phyloP scores from a whole-genome alignment of 2,329 filamentous ascomycete species.

The Pyrenochaeta sp. region DNA sequence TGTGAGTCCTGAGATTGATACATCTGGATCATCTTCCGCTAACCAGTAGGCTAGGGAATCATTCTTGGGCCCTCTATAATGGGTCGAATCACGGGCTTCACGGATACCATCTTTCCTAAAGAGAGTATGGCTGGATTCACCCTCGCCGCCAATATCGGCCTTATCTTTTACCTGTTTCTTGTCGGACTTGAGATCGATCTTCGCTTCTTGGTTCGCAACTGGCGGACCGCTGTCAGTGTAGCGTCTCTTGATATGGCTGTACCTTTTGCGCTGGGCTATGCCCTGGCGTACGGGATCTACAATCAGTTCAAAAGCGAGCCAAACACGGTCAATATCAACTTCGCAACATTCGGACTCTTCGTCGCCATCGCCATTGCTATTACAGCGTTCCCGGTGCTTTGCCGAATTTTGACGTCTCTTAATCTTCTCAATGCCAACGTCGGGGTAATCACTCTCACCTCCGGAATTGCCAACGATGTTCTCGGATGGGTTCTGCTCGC shows the following conservation, averaged over 20 bases:
- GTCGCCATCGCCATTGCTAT: conserved; percentile 92
- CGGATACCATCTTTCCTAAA: conserved; percentile 29
- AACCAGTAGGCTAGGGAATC: conserved; percentile 65
- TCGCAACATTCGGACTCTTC: conserved; percentile 73
- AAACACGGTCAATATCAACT: conserved; percentile 62
- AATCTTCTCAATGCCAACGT: conserved; percentile 83
- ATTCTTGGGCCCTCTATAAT: conserved; percentile 85
- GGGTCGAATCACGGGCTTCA: conserved; percentile 82
- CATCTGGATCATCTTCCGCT: neutral
- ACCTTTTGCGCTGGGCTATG: conserved; percentile 81
- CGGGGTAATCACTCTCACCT: conserved; percentile 84
- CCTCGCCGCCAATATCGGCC: conserved; percentile 80
- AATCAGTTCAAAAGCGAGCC: conserved; percentile 70
- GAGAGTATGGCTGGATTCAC: conserved; percentile 54
- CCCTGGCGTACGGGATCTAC: conserved; percentile 80
- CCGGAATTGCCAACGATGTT: conserved; percentile 92
- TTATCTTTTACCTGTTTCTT: conserved; percentile 84
- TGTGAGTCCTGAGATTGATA: conserved; percentile 63
- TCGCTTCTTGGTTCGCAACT: conserved; percentile 76
- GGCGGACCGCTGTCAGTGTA: conserved; percentile 78
- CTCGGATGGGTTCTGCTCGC: conserved; percentile 89
- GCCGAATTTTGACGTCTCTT: conserved; percentile 87
- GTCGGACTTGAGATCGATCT: conserved; percentile 87
- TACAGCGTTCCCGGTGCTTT: conserved; percentile 78
- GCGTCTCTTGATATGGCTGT: conserved; percentile 79